Percentiles rank a stretch among this genome's conserved stretches.
phyloP scores from a whole-genome alignment of 2,329 filamentous ascomycete genomes.

The Periconia macrospinosa region DNA sequence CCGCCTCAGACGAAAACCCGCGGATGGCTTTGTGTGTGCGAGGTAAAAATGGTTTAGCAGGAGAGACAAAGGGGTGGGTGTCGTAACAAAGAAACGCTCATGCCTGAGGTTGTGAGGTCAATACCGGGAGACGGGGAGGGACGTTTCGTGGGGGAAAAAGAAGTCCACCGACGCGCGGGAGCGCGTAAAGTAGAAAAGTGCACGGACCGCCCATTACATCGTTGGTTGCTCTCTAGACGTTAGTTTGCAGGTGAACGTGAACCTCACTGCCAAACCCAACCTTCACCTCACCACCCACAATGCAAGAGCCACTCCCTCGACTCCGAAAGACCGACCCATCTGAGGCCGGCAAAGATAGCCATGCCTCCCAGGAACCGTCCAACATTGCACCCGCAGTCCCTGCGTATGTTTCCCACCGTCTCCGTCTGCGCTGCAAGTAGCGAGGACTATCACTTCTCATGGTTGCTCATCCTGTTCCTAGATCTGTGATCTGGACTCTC shows the following conservation, averaged over 20 bases:
- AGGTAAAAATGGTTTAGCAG: not conserved
- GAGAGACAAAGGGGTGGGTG: constrained; percentile 16
- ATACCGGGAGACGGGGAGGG: not conserved
- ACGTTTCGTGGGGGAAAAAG: constrained; percentile 8
- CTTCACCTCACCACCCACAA: constrained; percentile 36
- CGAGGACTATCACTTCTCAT: too few species aligned
- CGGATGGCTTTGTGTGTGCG: too few species aligned
- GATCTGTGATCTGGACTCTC: constrained; percentile 86
- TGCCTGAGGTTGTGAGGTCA: not conserved
- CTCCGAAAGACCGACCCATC: constrained; percentile 61
- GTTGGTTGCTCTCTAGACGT: not conserved
- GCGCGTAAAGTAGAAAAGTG: constrained; percentile 6
- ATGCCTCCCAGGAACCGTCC: constrained; percentile 55
- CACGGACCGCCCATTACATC: constrained; percentile 1
- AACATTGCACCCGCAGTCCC: constrained; percentile 83
- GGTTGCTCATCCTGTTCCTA: constrained; percentile 32
- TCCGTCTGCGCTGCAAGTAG: not conserved
- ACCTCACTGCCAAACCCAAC: not conserved
- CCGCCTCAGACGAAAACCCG: too few species aligned
- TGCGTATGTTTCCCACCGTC: constrained; percentile 57
- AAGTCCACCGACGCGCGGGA: constrained; percentile 14
- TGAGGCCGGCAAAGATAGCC: constrained; percentile 47
- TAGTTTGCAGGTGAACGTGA: not conserved
- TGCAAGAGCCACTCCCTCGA: constrained; percentile 46
- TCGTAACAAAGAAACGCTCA: constrained; percentile 2